Evolutionary conservation across 257 asterid species (phyloP).

Genomic region (Salvia rosmarinus): DNA sequence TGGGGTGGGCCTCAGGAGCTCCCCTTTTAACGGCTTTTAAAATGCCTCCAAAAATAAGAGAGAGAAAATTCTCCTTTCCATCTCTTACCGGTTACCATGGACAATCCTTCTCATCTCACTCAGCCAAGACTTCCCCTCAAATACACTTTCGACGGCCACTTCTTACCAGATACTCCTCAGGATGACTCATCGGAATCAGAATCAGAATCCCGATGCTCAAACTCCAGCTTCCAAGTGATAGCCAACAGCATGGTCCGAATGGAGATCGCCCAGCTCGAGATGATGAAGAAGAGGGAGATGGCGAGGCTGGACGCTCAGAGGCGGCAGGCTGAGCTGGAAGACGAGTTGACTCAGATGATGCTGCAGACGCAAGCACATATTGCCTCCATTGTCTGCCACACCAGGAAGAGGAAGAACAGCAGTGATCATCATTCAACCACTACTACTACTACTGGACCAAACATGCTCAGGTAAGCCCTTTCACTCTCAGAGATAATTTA

Average conservation of each 20-base stretch:
- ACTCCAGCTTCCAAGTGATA: slow-evolving; percentile 32
- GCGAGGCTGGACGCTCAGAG: slow-evolving; percentile 40
- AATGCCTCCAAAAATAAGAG: not conserved
- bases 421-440: slow-evolving; percentile 6
- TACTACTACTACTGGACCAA: not conserved
- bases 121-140: slow-evolving; percentile 6
- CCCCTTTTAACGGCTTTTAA: not conserved
- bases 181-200: slow-evolving; percentile 25
- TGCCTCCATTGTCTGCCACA: slow-evolving; percentile 38
- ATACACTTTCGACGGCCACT: slow-evolving; percentile 38
- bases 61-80: not conserved
- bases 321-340: slow-evolving; percentile 33
- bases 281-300: slow-evolving; percentile 44
- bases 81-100: slow-evolving; percentile 29
- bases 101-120: slow-evolving; percentile 22
- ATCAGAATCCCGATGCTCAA: not conserved
- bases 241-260: slow-evolving; percentile 40
- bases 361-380: slow-evolving; percentile 43
- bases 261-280: slow-evolving; percentile 39
- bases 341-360: slow-evolving; percentile 49
- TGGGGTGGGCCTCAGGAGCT: not conserved
- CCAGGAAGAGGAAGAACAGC: slow-evolving; percentile 39
- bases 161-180: slow-evolving; percentile 29
- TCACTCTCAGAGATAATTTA: not conserved
- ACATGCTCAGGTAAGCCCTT: not conserved